These are phyloP conservation scores for Saccharomycopsis selenospora DNA, from an alignment of 805 yeast genomes.

Conservation along the genomic window DNA sequence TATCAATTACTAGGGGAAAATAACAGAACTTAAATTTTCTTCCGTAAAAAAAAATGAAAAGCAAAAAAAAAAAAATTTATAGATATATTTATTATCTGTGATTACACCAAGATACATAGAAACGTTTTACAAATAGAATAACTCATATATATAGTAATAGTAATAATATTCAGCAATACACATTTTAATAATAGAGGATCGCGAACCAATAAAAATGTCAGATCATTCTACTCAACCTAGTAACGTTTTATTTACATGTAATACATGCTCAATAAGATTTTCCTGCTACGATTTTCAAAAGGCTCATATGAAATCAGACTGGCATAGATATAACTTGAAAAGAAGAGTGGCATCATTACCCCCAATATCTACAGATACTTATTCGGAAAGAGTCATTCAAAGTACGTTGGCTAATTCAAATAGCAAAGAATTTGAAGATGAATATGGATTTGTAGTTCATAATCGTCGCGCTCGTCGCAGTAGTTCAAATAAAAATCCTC, in stretches of 20 bases:
- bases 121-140: no score
- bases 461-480: no score
- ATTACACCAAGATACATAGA: no score
- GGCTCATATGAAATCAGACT: conserved; percentile 91
- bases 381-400: conserved; percentile 47
- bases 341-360: conserved; percentile 83
- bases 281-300: conserved; percentile 80
- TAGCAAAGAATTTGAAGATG: conserved; percentile 35
- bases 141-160: no score
- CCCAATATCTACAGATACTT: conserved; percentile 57
- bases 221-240: neutral
- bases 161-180: no score
- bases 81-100: no score
- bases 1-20: no score
- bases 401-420: conserved; percentile 8
- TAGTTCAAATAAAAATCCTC: neutral
- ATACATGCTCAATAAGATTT: conserved; percentile 80
- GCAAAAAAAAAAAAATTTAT: no score
- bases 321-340: conserved; percentile 95
- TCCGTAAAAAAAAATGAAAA: no score
- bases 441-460: conserved; percentile 43
- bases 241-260: conserved; percentile 57
- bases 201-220: neutral
- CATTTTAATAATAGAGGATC: neutral
- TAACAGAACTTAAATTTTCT: no score